Base-by-base conservation (phyloP, 2,329 filamentous ascomycete species). In the Pyrenophora teres region DNA sequence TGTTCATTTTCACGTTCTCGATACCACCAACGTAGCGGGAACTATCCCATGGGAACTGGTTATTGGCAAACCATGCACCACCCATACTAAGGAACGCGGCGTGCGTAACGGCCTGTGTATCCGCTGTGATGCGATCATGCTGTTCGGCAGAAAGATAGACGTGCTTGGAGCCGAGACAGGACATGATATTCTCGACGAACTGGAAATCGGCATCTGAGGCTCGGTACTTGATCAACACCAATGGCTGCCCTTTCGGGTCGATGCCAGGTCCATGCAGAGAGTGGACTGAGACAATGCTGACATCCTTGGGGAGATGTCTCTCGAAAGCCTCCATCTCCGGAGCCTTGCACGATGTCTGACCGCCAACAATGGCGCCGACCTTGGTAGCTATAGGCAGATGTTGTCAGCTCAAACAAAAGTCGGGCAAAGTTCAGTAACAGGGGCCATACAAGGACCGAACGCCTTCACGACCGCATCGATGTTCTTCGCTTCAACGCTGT, bases 1-100 rank as follows among this genome's bases (percentile, higher is more conserved):
- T 87, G 77, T 99, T 99, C 79, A 97, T 96, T 78, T 99, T 99
- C 66, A 97, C 93, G 74, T 99, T 99, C 76, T 99, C 94, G 67
- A 99, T 96, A 45, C 94, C 95, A 52, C 94, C 94, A 3, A 97
- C 86, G 75, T 97, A 99, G 57, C 94, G 91, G n/a, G 87, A 86
- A 40, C 93, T 86, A 67, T 97, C 93, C 94, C 94, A 99, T 0
- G 95, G 94, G 67, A 97, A 99, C 72, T 99, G 91, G 52, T 87
- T 84, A 73, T 95, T 95, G 27, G 92, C 92, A 62, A 92, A 89
- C 95, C 95, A 99, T 7, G 94, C 94, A 58, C 93, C 95, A 59
- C 95, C 94, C 94, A 99, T 99, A 70, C 88, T 77, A 25, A 99
- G 80, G 74, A 99, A 99, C 23, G 95, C 94, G 2, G 92, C 94